Evolutionary conservation across 2,329 filamentous ascomycete species (phyloP), one percentile per base, ranked within the genome.

Genomic region (Epicoccum sorghinum): DNA sequence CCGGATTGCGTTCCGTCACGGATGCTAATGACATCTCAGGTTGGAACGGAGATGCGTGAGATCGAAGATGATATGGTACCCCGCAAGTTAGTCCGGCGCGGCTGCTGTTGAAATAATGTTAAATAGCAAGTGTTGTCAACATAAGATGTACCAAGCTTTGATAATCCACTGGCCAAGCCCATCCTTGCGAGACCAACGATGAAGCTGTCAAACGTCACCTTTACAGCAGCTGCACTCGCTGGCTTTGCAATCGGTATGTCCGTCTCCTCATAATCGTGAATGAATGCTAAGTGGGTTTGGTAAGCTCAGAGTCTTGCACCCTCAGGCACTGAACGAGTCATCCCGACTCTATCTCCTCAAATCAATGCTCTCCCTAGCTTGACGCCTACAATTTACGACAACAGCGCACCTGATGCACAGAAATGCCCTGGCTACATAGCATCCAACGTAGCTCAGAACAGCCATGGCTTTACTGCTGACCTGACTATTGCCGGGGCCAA

Each of bases 381-480:
- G 10, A 63, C 56, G 1, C 56, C 60, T 7, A 61, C 56, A 7
- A 53, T 63, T 18, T 57, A 54, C 22, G 56, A 61, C 47, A 29
- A 49, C 4, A 57, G 18, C 40, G 60, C 58, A 25, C 60, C 60
- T 37, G 55, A 63, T 38, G 25, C 69, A 30, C 68, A 72, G 44
- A 52, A 58, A 3, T 90, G 88, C 63, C 86, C 86, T 0, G 87
- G 88, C n/a, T 90, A 90, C 75, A 80, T 68, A 43, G 87, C 86
- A 1, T 81, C 78, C 22, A 83, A 86, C 66, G 78, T 89, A n/a
- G 68, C 76, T 44, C 70, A 77, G 42, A 82, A 77, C 0, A 60
- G 65, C 29, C 76, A 74, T 49, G 84, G 84, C 7, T 50, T 50
- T 18, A 43, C 50, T 87, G 90, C 89, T 1, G 80, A 87, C 55